Conservation (phyloP, 305 asterid species). For the Lippia alba region DNA sequence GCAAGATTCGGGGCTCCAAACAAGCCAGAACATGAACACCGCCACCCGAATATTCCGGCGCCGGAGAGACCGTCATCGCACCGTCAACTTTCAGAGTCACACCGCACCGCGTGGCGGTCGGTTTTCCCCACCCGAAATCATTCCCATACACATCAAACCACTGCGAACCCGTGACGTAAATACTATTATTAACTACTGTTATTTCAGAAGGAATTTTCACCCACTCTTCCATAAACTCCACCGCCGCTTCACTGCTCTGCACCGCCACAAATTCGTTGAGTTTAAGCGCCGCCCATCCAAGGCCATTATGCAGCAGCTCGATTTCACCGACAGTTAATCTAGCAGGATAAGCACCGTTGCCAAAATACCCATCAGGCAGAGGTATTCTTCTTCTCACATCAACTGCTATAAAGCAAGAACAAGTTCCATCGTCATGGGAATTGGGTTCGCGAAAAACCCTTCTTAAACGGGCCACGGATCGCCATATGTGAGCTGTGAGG, state of each 20-base stretch:
- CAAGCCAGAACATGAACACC: neutral
- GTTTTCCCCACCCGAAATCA: slow-evolving; percentile 11
- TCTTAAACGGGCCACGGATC: neutral
- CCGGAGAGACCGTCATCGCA: neutral
- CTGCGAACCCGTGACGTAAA: neutral
- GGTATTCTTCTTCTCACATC: neutral
- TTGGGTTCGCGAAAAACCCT: neutral
- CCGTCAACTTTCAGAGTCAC: neutral
- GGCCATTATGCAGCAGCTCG: neutral
- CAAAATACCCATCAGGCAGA: neutral
- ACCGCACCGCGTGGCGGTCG: neutral
- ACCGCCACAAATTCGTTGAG: neutral
- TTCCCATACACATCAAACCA: neutral
- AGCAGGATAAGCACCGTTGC: neutral
- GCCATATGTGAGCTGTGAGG: neutral
- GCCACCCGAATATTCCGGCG: neutral
- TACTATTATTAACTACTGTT: neutral
- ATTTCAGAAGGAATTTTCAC: neutral
- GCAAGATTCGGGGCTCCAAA: neutral
- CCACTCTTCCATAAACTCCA: neutral
- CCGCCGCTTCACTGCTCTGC: neutral
- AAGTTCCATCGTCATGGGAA: neutral
- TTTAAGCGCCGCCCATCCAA: slow-evolving; percentile 2
- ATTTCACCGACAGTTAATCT: neutral
- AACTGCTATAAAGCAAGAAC: neutral